These are phyloP conservation scores for Leucoagaricus sp. DNA, from an alignment of 1,284 basidiomycete species.

Conservation along the genomic window DNA sequence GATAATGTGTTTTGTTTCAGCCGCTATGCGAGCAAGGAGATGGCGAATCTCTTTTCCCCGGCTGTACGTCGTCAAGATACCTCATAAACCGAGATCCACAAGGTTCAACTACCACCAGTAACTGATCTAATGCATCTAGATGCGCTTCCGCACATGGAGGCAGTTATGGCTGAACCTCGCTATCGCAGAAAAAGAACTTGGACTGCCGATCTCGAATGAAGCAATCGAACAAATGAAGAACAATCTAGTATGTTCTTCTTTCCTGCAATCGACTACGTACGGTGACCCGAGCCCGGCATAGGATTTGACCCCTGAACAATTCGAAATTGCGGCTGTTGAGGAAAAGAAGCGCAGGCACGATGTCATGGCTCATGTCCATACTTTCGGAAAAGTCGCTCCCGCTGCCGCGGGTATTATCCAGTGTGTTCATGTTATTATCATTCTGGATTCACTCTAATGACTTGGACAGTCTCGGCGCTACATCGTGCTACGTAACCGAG, in stretches of 20 bases:
- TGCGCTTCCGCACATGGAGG: slow-evolving; percentile 97
- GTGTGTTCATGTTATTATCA: slow-evolving; percentile 44
- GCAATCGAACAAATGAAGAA: slow-evolving; percentile 94
- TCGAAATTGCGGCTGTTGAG: slow-evolving; percentile 89
- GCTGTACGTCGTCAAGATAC: slow-evolving; percentile 50
- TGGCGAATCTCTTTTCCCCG: slow-evolving; percentile 94
- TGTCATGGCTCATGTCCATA: slow-evolving; percentile 99
- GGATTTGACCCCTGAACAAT: slow-evolving; percentile 88
- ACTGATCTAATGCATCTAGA: slow-evolving; percentile 48
- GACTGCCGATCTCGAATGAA: slow-evolving; percentile 86
- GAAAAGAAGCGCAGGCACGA: slow-evolving; percentile 99
- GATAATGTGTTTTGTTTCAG: slow-evolving; percentile 41
- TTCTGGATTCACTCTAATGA: neutral
- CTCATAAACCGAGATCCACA: neutral
- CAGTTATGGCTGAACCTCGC: slow-evolving; percentile 96
- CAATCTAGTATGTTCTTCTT: slow-evolving; percentile 68
- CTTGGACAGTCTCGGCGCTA: slow-evolving; percentile 82
- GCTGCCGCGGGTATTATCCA: slow-evolving; percentile 98
- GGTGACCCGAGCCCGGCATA: slow-evolving; percentile 28
- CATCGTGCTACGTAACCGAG: slow-evolving; percentile 99
- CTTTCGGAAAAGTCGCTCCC: slow-evolving; percentile 92
- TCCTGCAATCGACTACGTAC: neutral
- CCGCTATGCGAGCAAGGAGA: slow-evolving; percentile 99
- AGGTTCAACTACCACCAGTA: neutral
- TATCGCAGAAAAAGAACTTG: slow-evolving; percentile 95